Conservation (phyloP, 306 rosid genomes). For the Dryas drummondii region DNA sequence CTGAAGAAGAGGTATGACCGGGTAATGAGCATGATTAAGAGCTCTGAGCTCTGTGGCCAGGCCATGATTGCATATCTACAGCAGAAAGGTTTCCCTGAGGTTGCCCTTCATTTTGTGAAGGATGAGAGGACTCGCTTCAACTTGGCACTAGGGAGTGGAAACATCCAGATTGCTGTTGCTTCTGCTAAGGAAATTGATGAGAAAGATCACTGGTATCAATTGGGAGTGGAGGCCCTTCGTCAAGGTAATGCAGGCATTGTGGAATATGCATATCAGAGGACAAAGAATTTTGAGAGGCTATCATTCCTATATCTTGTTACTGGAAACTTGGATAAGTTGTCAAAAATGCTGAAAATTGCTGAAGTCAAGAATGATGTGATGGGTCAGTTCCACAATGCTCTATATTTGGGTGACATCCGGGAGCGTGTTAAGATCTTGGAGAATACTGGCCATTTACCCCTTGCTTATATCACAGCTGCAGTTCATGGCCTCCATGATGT, state of each 20-base stretch:
- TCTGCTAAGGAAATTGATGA: constrained; percentile 86
- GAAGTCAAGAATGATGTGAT: constrained; percentile 87
- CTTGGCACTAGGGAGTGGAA: constrained; percentile 87
- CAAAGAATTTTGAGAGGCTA: constrained; percentile 80
- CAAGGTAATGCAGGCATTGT: constrained; percentile 87
- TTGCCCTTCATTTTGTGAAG: constrained; percentile 90
- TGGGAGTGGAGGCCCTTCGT: constrained; percentile 86
- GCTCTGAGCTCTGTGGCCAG: constrained; percentile 87
- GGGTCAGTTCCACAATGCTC: constrained; percentile 93
- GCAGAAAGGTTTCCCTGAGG: constrained; percentile 89
- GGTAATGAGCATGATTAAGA: constrained; percentile 84
- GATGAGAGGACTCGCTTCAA: constrained; percentile 84
- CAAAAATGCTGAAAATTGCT: constrained; percentile 89
- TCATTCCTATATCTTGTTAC: constrained; percentile 80
- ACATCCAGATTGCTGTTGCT: constrained; percentile 88
- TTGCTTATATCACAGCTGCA: constrained; percentile 69
- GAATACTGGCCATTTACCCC: constrained; percentile 75
- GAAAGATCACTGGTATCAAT: constrained; percentile 83
- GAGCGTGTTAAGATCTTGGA: constrained; percentile 84
- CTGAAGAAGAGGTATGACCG: constrained; percentile 66
- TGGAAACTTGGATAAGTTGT: constrained; percentile 74
- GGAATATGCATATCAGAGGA: constrained; percentile 89
- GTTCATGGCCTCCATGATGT: constrained; percentile 71
- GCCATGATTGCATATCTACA: constrained; percentile 88
- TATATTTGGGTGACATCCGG: constrained; percentile 69